These are phyloP conservation scores for Podila minutissima DNA, from an alignment of 192 early-diverging fungal genomes.

Conservation along the genomic window DNA sequence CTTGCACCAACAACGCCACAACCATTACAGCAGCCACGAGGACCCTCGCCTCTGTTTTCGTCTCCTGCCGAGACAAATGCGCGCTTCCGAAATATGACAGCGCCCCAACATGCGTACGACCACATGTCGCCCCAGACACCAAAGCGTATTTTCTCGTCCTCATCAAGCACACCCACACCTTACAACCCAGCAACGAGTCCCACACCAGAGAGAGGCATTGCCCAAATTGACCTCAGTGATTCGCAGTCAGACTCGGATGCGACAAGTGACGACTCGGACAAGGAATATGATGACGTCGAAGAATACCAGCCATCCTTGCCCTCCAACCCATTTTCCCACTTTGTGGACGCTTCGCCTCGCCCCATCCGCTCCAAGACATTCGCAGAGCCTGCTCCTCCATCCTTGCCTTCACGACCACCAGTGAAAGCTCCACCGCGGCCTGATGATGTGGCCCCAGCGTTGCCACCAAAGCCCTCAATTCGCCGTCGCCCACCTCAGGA, in stretches of 20 bases:
- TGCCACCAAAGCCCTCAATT: slow-evolving; percentile 34
- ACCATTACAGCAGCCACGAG: slow-evolving; percentile 16
- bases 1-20: slow-evolving; percentile 6
- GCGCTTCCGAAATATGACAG: slow-evolving; percentile 40
- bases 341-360: slow-evolving; percentile 18
- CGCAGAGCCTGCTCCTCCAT: slow-evolving; percentile 7
- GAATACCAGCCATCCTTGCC: slow-evolving; percentile 11
- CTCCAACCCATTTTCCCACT: slow-evolving; percentile 30
- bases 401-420: slow-evolving; percentile 36
- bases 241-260: slow-evolving; percentile 45
- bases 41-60: slow-evolving; percentile 29
- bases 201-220: slow-evolving; percentile 32
- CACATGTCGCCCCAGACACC: slow-evolving; percentile 28
- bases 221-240: slow-evolving; percentile 41
- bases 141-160: slow-evolving; percentile 38
- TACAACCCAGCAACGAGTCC: slow-evolving; percentile 27
- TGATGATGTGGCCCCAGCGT: slow-evolving; percentile 29
- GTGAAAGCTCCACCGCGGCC: slow-evolving; percentile 6
- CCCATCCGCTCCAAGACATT: slow-evolving; percentile 15
- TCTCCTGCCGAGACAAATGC: slow-evolving; percentile 35
- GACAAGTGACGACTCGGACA: slow-evolving; percentile 50
- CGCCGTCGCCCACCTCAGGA: slow-evolving; percentile 29
- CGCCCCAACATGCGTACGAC: slow-evolving; percentile 45
- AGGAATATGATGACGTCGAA: slow-evolving; percentile 44
- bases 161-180: slow-evolving; percentile 2